phyloP scores from a whole-genome alignment of 345 rosid species.

The Salix koriyanagi region DNA sequence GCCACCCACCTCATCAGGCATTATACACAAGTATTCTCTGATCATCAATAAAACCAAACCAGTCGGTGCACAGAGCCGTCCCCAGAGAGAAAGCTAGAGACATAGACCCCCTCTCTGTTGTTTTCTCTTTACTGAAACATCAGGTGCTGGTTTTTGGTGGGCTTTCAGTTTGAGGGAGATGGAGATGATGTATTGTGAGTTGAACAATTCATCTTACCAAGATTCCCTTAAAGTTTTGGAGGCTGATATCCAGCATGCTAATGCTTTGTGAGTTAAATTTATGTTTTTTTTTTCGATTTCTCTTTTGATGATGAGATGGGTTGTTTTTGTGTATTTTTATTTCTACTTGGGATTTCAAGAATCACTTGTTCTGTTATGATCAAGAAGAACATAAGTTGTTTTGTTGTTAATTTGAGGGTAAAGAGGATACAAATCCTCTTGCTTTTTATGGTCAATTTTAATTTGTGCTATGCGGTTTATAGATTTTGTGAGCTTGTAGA shows the following conservation, averaged over 20 bases:
- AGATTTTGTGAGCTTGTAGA: slow-evolving; percentile 1
- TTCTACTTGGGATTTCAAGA: background rate
- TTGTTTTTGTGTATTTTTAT: background rate
- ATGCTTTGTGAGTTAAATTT: slow-evolving; percentile 64
- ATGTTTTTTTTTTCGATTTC: background rate
- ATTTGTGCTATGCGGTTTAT: background rate
- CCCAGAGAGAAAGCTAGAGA: background rate
- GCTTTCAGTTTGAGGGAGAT: background rate
- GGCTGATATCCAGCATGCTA: slow-evolving; percentile 85
- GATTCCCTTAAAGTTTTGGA: slow-evolving; percentile 77
- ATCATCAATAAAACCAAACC: slow-evolving; percentile 10
- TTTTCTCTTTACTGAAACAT: background rate
- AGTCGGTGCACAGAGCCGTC: slow-evolving; percentile 17
- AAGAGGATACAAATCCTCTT: background rate
- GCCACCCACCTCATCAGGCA: background rate
- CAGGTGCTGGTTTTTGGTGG: background rate
- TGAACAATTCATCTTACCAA: slow-evolving; percentile 35
- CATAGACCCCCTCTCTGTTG: background rate
- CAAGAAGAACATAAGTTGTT: background rate
- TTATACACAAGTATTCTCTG: slow-evolving; percentile 7
- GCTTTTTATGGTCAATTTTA: background rate
- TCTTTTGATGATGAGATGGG: slow-evolving; percentile 8
- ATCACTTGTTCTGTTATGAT: slow-evolving; percentile 8
- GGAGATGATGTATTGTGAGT: slow-evolving; percentile 27
- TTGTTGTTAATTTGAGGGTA: slow-evolving; percentile 7